A percentile compares a stretch with the other conserved stretches of the same genome.
Evolutionary conservation across 2,329 filamentous ascomycete genomes (phyloP).

Genomic region (Pseudogymnoascus sp.): DNA sequence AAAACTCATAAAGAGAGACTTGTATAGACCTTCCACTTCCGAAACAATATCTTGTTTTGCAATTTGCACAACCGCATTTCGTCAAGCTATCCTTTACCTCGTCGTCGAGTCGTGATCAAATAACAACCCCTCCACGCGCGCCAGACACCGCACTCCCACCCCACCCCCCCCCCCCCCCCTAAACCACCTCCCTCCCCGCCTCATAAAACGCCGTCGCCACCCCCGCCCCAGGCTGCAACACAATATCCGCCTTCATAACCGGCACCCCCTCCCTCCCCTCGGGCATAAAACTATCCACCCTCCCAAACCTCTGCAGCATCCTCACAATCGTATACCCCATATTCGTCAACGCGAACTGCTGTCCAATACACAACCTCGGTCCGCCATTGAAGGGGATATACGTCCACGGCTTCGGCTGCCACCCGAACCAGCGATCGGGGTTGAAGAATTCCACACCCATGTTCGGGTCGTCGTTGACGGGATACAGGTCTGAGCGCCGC

Average conservation of each 20-base stretch:
- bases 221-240: constrained; percentile 49
- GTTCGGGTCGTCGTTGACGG: constrained; percentile 37
- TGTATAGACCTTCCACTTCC: neutral
- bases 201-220: constrained; percentile 50
- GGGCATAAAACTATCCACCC: constrained; percentile 49
- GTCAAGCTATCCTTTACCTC: neutral
- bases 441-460: constrained; percentile 44
- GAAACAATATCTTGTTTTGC: neutral
- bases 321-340: constrained; percentile 64
- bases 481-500: constrained; percentile 55
- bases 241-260: constrained; percentile 49
- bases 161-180: neutral
- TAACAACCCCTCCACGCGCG: neutral
- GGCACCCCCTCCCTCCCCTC: constrained; percentile 46
- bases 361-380: constrained; percentile 65
- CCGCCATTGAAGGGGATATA: constrained; percentile 71
- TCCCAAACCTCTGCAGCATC: constrained; percentile 62
- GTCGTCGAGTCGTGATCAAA: neutral
- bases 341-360: constrained; percentile 75
- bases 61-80: neutral
- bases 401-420: constrained; percentile 58
- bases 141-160: neutral
- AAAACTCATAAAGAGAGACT: neutral
- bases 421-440: constrained; percentile 58
- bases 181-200: constrained; percentile 22